Evolutionary conservation across 371 early-diverging fungal species (phyloP).

Genomic region (Homolaphlyctis polyrhiza): DNA sequence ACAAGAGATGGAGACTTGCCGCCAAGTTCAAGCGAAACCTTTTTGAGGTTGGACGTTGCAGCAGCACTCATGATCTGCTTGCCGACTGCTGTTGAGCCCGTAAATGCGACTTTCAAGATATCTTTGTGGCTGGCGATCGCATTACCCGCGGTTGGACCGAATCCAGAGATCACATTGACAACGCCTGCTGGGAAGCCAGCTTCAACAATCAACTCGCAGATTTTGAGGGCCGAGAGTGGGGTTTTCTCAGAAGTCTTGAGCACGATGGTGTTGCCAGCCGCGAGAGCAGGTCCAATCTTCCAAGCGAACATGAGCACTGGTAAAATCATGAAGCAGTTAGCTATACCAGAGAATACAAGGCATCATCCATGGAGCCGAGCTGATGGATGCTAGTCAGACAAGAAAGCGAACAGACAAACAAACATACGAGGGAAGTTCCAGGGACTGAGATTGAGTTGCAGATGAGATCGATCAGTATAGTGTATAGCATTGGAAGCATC

Average conservation of each 20-base stretch:
- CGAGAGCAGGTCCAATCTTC: slow-evolving; percentile 2
- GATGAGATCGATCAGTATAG: too few species aligned
- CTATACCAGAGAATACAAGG: background rate
- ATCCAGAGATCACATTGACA: slow-evolving; percentile 74
- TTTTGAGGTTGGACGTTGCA: slow-evolving; percentile 58
- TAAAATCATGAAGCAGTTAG: too few species aligned
- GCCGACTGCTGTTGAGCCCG: slow-evolving; percentile 74
- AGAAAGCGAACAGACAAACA: background rate
- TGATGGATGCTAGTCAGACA: too few species aligned
- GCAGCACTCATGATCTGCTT: slow-evolving; percentile 37
- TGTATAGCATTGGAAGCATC: background rate
- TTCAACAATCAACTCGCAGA: slow-evolving; percentile 54
- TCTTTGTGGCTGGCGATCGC: slow-evolving; percentile 60
- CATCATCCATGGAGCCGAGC: too few species aligned
- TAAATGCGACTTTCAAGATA: slow-evolving; percentile 69
- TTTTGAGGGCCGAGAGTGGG: slow-evolving; percentile 57
- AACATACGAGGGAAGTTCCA: slow-evolving; percentile 30
- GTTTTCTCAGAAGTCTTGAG: slow-evolving; percentile 76
- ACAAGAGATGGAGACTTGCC: slow-evolving; percentile 77
- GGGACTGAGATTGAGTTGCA: slow-evolving; percentile 13
- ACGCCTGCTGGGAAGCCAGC: slow-evolving; percentile 71
- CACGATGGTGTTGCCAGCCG: slow-evolving; percentile 62
- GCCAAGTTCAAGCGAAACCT: slow-evolving; percentile 63
- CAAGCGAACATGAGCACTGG: slow-evolving; percentile 3
- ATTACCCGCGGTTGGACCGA: slow-evolving; percentile 50